phyloP scores from a whole-genome alignment of 106 monocot species.

The Dendrobium chrysotoxum region DNA sequence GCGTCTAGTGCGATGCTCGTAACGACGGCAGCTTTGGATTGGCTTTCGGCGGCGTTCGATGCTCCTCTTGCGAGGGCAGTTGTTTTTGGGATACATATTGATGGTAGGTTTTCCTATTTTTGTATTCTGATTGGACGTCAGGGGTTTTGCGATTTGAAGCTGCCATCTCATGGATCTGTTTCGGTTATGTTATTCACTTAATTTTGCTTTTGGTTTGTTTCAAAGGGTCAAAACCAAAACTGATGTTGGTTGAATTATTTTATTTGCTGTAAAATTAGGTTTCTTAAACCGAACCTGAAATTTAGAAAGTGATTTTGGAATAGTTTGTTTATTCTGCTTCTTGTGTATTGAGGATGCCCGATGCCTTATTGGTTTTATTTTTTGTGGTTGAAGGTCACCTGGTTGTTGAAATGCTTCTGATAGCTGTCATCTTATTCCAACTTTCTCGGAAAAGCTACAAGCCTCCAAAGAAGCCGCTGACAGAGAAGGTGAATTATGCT shows the following conservation, averaged over 20 bases:
- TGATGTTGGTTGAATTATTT: background rate
- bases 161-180: background rate
- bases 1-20: conserved; percentile 41
- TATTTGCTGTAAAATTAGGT: background rate
- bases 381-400: conserved; percentile 56
- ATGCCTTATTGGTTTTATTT: background rate
- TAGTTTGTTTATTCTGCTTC: background rate
- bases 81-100: conserved; percentile 72
- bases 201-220: background rate
- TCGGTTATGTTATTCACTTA: background rate
- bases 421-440: conserved; percentile 62
- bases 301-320: background rate
- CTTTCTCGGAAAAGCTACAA: conserved; percentile 88
- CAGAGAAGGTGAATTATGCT: conserved; percentile 45
- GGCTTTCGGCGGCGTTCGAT: conserved; percentile 49
- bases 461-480: conserved; percentile 76
- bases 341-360: background rate
- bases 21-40: conserved; percentile 30
- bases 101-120: conserved; percentile 31
- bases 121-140: background rate
- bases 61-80: conserved; percentile 61
- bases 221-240: background rate
- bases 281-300: background rate
- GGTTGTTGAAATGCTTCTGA: conserved; percentile 72
- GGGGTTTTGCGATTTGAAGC: background rate